Evolutionary conservation across 352 stramenopile genomes (phyloP).

Genomic region (Phytopythium aichiense): DNA sequence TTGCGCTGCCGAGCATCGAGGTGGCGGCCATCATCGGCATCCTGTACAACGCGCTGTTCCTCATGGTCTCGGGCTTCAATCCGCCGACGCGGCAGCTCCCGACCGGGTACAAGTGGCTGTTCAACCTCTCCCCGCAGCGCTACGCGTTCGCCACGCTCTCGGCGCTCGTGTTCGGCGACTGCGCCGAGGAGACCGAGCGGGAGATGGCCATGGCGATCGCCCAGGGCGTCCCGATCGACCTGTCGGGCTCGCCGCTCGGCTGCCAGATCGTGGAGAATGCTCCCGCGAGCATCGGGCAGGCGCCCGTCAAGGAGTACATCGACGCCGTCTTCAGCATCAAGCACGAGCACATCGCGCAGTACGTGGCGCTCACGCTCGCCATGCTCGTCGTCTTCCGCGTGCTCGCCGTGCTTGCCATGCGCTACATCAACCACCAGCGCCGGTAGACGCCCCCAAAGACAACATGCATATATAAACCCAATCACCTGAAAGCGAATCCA

Average conservation of each 20-base stretch:
- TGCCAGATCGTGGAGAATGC: conserved; percentile 31
- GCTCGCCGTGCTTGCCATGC: conserved; percentile 30
- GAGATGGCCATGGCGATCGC: conserved; percentile 15
- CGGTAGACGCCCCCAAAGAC: conserved; percentile 14
- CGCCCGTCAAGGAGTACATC: conserved; percentile 31
- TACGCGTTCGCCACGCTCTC: conserved; percentile 31
- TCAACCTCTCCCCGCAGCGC: conserved; percentile 24
- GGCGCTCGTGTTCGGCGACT: conserved; percentile 32
- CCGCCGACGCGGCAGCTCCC: conserved; percentile 33
- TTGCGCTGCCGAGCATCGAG: conserved; percentile 30
- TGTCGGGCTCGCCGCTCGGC: conserved; percentile 18
- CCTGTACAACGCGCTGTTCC: conserved; percentile 32
- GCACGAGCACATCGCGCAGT: conserved; percentile 26
- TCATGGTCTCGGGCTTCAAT: conserved; percentile 41
- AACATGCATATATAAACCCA: no score
- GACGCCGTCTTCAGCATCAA: conserved; percentile 39
- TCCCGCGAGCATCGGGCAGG: conserved; percentile 16
- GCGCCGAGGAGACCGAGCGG: conserved; percentile 16
- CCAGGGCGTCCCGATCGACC: conserved; percentile 9
- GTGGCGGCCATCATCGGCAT: conserved; percentile 28
- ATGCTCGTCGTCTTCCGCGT: conserved; percentile 37
- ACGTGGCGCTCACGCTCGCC: conserved; percentile 26
- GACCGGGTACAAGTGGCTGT: conserved; percentile 38
- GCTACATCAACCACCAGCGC: conserved; percentile 42
- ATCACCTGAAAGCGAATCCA: no score